Conservation (phyloP, 176 grass and related monocot species). For the Microstegium vimineum region DNA sequence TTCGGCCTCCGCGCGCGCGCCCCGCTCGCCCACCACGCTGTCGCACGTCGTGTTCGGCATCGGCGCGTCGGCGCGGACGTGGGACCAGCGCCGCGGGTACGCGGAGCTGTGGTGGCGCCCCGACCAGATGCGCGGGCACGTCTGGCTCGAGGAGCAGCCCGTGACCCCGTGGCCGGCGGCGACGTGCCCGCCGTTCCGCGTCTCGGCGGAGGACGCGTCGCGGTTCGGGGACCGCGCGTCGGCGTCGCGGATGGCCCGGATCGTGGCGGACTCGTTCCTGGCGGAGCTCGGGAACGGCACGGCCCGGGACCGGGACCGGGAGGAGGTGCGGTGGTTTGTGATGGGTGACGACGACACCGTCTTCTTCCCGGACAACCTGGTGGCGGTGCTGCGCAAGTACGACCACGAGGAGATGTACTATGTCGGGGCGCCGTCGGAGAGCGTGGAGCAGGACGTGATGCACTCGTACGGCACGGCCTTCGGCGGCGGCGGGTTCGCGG, state of each 20-base stretch:
- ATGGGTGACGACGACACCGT: conserved; percentile 99
- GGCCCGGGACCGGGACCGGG: not conserved
- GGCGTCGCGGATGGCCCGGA: conserved; percentile 74
- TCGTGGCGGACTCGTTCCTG: conserved; percentile 67
- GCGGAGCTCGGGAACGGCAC: conserved; percentile 25
- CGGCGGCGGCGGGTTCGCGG: conserved; percentile 85
- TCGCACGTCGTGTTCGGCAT: conserved; percentile 86
- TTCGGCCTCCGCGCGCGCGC: not conserved
- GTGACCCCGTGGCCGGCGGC: conserved; percentile 37
- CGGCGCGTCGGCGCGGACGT: conserved; percentile 63
- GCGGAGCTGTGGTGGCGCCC: conserved; percentile 81
- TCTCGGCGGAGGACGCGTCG: conserved; percentile 68
- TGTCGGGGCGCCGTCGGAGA: conserved; percentile 87
- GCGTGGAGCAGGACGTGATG: conserved; percentile 89
- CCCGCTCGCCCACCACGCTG: conserved; percentile 39
- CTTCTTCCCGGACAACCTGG: conserved; percentile 91
- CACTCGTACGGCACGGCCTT: conserved; percentile 95
- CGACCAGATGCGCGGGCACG: conserved; percentile 59
- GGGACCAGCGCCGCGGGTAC: conserved; percentile 63
- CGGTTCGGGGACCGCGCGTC: conserved; percentile 66
- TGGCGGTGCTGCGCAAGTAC: conserved; percentile 78
- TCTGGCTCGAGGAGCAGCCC: conserved; percentile 82
- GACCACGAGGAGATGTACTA: conserved; percentile 93
- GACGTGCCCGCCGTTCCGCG: conserved; percentile 65
- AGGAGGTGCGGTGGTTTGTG: conserved; percentile 70